phyloP scores from a whole-genome alignment of 768 basidiomycete species.

The Mycena leptocephala region DNA sequence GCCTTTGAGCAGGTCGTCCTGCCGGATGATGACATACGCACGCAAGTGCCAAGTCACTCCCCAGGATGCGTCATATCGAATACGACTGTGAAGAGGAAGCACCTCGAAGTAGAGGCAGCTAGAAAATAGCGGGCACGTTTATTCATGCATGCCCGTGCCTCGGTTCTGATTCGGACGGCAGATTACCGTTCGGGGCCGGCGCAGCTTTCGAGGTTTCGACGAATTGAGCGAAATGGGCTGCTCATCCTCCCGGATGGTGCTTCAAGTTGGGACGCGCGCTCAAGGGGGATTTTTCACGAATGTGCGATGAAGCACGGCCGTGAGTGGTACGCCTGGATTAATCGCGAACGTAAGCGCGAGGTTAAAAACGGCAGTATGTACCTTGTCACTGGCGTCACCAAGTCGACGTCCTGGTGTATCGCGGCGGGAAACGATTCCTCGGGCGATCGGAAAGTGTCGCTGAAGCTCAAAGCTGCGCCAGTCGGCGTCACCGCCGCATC shows the following conservation, averaged over 20 bases:
- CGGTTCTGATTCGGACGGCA: no score
- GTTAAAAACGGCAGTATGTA: background rate
- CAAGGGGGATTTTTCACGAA: background rate
- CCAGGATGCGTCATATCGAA: no score
- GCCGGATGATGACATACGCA: no score
- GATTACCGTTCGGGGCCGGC: background rate
- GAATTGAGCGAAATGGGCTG: background rate
- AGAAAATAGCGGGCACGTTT: no score
- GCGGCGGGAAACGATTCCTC: background rate
- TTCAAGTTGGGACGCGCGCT: background rate
- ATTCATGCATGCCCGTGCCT: no score
- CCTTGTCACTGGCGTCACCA: background rate
- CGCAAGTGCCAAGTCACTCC: no score
- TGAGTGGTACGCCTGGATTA: background rate
- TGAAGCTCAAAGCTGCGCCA: background rate
- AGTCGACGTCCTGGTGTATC: constrained; percentile 5
- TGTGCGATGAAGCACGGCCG: background rate
- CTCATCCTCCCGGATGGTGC: background rate
- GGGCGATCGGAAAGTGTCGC: background rate
- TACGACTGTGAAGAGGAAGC: no score
- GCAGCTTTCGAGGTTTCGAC: background rate
- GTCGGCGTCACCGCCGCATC: background rate
- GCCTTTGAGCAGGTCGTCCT: no score
- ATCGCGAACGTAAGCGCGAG: background rate
- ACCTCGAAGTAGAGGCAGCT: no score